Conservation (phyloP, 805 yeast genomes). For the Ogataea ramenticola region DNA sequence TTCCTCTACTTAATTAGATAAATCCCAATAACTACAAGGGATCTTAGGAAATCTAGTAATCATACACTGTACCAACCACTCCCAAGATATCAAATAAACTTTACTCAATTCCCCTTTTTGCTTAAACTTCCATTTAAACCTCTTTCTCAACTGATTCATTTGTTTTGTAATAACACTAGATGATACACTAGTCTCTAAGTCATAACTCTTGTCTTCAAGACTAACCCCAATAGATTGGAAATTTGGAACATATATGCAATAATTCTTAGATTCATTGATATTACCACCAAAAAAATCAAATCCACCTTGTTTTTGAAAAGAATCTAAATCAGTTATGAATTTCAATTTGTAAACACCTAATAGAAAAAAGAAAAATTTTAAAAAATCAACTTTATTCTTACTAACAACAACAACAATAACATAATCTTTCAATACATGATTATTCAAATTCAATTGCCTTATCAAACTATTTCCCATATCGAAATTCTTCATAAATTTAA, state of each 20-base stretch:
- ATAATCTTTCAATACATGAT: conserved; percentile 24
- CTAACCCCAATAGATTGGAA: neutral
- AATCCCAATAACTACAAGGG: neutral
- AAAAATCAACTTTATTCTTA: conserved; percentile 13
- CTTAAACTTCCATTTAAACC: neutral
- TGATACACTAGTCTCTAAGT: neutral
- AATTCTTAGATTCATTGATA: neutral
- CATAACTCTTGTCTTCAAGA: too few relatives aligned
- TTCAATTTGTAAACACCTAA: conserved; percentile 1
- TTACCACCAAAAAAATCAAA: neutral
- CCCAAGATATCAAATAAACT: conserved; percentile 38
- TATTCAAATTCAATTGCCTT: conserved; percentile 37
- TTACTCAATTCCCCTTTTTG: neutral
- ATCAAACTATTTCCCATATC: conserved; percentile 10
- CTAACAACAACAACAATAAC: conserved; percentile 30
- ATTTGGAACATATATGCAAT: neutral
- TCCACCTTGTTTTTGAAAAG: too few relatives aligned
- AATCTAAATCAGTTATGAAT: neutral
- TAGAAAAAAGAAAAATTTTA: conserved; percentile 19
- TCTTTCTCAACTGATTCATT: neutral
- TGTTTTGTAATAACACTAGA: neutral
- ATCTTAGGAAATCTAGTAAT: conserved; percentile 26
- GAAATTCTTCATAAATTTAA: conserved; percentile 32
- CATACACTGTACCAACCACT: conserved; percentile 61
- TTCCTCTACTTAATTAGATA: too few relatives aligned